Evolutionary conservation across 495 filamentous ascomycete species (phyloP).

Genomic region (Pseudoneurospora amorphoporcata): DNA sequence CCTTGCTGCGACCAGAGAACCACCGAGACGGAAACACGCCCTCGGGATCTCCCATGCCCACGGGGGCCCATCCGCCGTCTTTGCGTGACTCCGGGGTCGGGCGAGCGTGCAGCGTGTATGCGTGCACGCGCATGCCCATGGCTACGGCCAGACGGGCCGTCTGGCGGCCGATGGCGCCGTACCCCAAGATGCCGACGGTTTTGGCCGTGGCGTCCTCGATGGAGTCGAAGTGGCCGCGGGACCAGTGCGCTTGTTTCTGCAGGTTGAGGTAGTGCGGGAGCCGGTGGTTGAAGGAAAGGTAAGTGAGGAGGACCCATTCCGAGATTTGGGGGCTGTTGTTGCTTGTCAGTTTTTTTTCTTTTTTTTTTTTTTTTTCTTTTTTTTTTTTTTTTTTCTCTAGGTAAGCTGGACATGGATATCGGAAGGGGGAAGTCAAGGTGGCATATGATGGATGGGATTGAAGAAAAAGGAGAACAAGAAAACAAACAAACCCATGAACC

Average conservation of each 20-base stretch:
- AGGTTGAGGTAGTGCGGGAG: slow-evolving; percentile 14
- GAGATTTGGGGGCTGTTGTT: slow-evolving; percentile 57
- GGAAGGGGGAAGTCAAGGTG: too few relatives aligned
- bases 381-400: too few relatives aligned
- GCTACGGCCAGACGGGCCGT: slow-evolving; percentile 59
- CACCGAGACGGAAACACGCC: slow-evolving; percentile 62
- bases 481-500: slow-evolving; percentile 47
- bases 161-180: slow-evolving; percentile 56
- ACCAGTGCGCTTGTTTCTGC: slow-evolving; percentile 42
- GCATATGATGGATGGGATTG: not conserved
- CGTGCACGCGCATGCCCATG: slow-evolving; percentile 71
- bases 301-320: slow-evolving; percentile 59
- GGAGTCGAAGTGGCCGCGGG: slow-evolving; percentile 17
- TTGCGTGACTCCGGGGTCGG: slow-evolving; percentile 42
- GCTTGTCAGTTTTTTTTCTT: not conserved
- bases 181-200: slow-evolving; percentile 35
- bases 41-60: slow-evolving; percentile 67
- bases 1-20: slow-evolving; percentile 57
- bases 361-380: too few relatives aligned
- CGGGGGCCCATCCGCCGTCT: slow-evolving; percentile 60
- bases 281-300: slow-evolving; percentile 37
- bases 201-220: slow-evolving; percentile 35
- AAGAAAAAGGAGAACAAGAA: not conserved
- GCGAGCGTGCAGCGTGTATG: slow-evolving; percentile 68
- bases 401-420: too few relatives aligned